Evolutionary conservation across 2,329 filamentous ascomycete species (phyloP), one percentile per base, ranked within the genome.

Genomic region (Chrysosporium queenslandicum): DNA sequence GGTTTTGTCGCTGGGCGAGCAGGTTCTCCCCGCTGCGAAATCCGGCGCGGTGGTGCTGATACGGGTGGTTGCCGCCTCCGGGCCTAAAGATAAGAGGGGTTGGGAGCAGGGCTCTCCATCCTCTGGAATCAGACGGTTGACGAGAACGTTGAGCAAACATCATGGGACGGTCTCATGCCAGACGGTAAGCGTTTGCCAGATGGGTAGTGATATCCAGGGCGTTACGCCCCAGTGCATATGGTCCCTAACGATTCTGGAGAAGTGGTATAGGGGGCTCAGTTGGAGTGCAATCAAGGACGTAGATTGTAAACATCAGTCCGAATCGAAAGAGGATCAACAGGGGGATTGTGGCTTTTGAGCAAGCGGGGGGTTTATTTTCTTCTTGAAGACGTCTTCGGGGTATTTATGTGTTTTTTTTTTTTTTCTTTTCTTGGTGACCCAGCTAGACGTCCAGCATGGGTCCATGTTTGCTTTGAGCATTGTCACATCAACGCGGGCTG

Each of bases 21-120:
- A 53, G 37, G n/a, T 53, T 53, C 16, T 53, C 50, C 8, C 50
- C 50, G 25, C 50, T 53, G 32, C 25, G 16, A 9, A 53, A 46
- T 1, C 41, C 42, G 14, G 18, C 1, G 32, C 34, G 18, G 27
- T 30, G 29, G 7, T 43, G 6, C 8, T 8, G 27, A 18, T 27
- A 51, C 6, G 49, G 49, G 30, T 27, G 8, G 9, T 51, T n/a
- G n/a, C n/a, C n/a, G n/a, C n/a, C n/a, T n/a, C n/a, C n/a, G n/a
- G n/a, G 6, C 27, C 27, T 29, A 6, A 30, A 14, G 16, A n/a
- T n/a, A n/a, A 45, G 32, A n/a, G 8, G 2, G 3, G 14, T 1
- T 20, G 39, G 49, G 9, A 37, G 3, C 14, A 18, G 20, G 27
- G 8, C 27, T 37, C 39, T 36, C 49, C 49, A 51, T 11, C 41